Evolutionary conservation across 768 basidiomycete genomes (phyloP), one percentile per base, ranked within the genome.

Genomic region (Pleurotus djamor): DNA sequence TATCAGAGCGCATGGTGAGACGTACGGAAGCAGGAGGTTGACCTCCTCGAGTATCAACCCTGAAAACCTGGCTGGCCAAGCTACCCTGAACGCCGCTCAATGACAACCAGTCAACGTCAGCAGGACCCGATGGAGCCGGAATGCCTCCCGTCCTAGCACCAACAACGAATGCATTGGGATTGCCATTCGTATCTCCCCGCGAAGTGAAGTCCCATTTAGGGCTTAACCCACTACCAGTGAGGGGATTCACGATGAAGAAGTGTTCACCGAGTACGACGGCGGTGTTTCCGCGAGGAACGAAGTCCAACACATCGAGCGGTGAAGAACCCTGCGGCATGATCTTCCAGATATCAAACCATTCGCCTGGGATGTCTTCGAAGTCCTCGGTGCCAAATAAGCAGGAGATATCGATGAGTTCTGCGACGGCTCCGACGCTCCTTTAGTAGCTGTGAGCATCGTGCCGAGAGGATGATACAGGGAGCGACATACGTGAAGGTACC

Each of bases 201-300:
- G 76, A 74, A 12, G 79, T 77, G 71, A 83, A 83, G 67, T 87
- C 87, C 79, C 84, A 84, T 63, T 80, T 76, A 1, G 87, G 84
- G 59, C 73, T 71, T 34, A 73, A 37, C 12, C 79, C 80, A 2
- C 68, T 68, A 4, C 76, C 79, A 5, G 75, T 69, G 58, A 74
- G 63, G 5, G 79, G 72, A 66, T 81, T 81, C 0, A 73, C 66
- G 35, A 83, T 73, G 68, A 85, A 89, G 74, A 80, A 87, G 63
- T 89, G 85, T 59, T 83, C 76, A 12, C 80, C 80, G 38, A 80
- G 72, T 38, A 75, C 66, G 12, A 49, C 45, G 35, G 65, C 57
- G n/a, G 17, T 28, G 3, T 28, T 28, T 28, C 21, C 21, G 21
- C 21, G 21, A 28, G 21, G 21, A 28, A 28, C 21, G 21, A 28